These are phyloP conservation scores for Eimeria zaria DNA, from an alignment of 169 alveolate species.

Conservation along the genomic window DNA sequence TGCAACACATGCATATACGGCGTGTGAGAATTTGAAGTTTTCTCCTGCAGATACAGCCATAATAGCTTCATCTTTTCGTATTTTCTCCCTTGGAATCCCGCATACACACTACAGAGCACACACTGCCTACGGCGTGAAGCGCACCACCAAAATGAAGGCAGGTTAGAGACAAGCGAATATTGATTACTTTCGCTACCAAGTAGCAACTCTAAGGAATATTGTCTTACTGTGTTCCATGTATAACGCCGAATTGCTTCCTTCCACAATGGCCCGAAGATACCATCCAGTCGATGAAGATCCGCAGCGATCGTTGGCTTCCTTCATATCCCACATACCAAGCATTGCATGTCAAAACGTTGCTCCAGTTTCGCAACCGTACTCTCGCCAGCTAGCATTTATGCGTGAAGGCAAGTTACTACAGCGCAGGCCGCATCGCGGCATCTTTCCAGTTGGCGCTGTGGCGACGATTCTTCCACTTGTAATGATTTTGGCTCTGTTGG, in stretches of 20 bases:
- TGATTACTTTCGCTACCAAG: neutral
- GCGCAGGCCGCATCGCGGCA: neutral
- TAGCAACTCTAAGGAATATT: neutral
- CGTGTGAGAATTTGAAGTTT: no score
- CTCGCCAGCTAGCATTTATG: neutral
- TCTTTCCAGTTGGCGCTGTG: neutral
- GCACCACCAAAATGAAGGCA: no score
- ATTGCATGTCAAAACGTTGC: neutral
- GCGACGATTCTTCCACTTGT: neutral
- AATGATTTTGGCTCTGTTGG: neutral
- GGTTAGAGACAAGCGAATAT: neutral
- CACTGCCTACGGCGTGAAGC: no score
- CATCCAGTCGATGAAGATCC: neutral
- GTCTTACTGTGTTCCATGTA: neutral
- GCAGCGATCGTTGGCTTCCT: neutral
- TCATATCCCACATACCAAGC: neutral
- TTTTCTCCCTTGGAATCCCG: no score
- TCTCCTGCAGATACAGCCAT: no score
- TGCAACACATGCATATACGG: no score
- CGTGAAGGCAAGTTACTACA: neutral
- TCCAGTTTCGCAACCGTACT: neutral
- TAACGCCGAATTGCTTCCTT: neutral
- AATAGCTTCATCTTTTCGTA: no score
- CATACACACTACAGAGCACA: no score
- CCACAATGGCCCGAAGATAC: neutral